Base-by-base conservation (phyloP, 306 rosid species). In the Rosa rugosa region DNA sequence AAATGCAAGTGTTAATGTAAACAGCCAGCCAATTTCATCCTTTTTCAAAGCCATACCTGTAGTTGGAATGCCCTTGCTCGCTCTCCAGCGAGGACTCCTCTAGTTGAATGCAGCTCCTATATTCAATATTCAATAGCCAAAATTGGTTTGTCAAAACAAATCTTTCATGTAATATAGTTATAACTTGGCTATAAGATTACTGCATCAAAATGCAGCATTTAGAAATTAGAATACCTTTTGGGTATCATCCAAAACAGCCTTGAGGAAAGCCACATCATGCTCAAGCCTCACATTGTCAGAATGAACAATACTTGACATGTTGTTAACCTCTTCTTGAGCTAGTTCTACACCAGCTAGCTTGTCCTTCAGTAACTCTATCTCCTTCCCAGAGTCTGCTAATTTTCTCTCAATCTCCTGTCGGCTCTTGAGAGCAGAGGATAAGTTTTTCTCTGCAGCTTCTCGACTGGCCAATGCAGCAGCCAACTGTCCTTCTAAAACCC, bases 201-300 rank as follows among this genome's bases (percentile, higher is more conserved):
- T 46, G 68, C 71, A 75, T 42, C 71, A 68, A 57, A 57, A 47
- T 22, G 11, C 4, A 8, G 14, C 51, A 54, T 10, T 34, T 60
- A 57, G 51, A 65, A 60, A 12, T 41, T 50, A 57, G 51, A 69
- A 46, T 85, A 95, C 98, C 98, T 95, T 93, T 77, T 93, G 99
- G 17, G 98, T 95, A 80, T 95, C 99, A 69, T 95, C 99, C 75
- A 91, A 90, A 73, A 95, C 89, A 46, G 98, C 99, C 88, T 95
- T 95, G 88, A 95, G 98, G 77, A 95, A 95, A 78, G 99, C 99
- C 86, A 95, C 98, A 59, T 95, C 99, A 68, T 91, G 99, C 83
- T 95, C 99, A 17, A 95, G 98, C 83, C 98, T 86, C 17, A 92
- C 96, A 69, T 95, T 95, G 90, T 95, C 98, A 27, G 96, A 93